These are phyloP conservation scores for Piloderma croceum DNA, from an alignment of 768 basidiomycete genomes.

Conservation along the genomic window DNA sequence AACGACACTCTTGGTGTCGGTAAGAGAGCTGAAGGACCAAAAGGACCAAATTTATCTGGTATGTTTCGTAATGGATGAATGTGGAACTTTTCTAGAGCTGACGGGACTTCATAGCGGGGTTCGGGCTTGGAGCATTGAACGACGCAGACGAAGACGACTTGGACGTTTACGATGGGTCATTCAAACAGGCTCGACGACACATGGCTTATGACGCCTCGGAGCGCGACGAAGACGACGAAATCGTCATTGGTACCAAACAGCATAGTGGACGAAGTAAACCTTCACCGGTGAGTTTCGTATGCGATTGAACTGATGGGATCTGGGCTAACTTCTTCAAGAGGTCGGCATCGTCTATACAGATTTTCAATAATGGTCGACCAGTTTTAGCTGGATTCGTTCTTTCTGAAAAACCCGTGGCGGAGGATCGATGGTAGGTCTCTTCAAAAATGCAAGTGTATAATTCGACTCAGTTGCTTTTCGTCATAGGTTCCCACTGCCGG, in stretches of 20 bases:
- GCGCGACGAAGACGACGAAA: conserved; percentile 57
- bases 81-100: too few relatives aligned
- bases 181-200: conserved; percentile 34
- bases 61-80: conserved; percentile 13
- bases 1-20: conserved; percentile 52
- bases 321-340: conserved; percentile 29
- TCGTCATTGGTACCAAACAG: conserved; percentile 35
- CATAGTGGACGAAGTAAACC: conserved; percentile 16
- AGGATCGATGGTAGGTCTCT: conserved; percentile 58
- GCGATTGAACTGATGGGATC: conserved; percentile 1
- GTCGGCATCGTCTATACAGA: conserved; percentile 25
- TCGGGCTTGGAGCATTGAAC: conserved; percentile 84
- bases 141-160: conserved; percentile 93
- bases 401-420: conserved; percentile 58
- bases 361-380: conserved; percentile 70
- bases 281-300: conserved; percentile 24
- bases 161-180: conserved; percentile 65
- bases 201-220: conserved; percentile 64
- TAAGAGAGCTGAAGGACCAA: conserved; percentile 15
- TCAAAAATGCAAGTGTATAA: not conserved
- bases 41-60: conserved; percentile 59
- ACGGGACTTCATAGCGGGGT: conserved; percentile 62
- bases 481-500: conserved; percentile 76
- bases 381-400: conserved; percentile 75
- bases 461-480: not conserved